Percentiles rank a stretch among this genome's conserved stretches.
phyloP scores from a whole-genome alignment of 306 rosid species.

The Arachis hypogaea region DNA sequence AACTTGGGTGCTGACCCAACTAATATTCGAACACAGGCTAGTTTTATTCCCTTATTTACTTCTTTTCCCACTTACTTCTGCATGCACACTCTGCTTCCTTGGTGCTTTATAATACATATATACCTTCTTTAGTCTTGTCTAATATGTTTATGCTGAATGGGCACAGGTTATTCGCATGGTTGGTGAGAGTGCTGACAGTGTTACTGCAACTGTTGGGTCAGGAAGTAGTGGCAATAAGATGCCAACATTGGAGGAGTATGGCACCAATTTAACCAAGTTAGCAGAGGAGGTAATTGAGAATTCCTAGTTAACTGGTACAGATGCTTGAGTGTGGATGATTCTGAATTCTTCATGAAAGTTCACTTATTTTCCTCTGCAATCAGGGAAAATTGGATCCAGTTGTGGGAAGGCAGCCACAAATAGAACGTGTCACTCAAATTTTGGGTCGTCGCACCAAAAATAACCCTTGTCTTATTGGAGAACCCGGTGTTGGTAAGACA shows the following conservation, averaged over 20 bases:
- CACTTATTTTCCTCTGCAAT: constrained; percentile 18
- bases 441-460: constrained; percentile 95
- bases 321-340: constrained; percentile 20
- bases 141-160: constrained; percentile 15
- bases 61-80: not conserved
- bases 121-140: not conserved
- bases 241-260: constrained; percentile 99
- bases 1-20: constrained; percentile 96
- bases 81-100: not conserved
- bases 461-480: constrained; percentile 97
- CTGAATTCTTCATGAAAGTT: constrained; percentile 10
- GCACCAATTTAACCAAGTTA: constrained; percentile 93
- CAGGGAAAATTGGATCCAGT: constrained; percentile 99
- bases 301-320: constrained; percentile 6
- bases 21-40: constrained; percentile 95
- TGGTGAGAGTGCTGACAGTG: constrained; percentile 98
- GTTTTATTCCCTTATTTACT: constrained; percentile 26
- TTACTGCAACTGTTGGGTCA: constrained; percentile 85
- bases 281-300: constrained; percentile 80
- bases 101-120: not conserved
- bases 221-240: constrained; percentile 86
- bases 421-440: constrained; percentile 96
- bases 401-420: constrained; percentile 95
- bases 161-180: constrained; percentile 98
- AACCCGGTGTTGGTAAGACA: constrained; percentile 99